Evolutionary conservation across 1,284 basidiomycete species (phyloP).

Genomic region (Stygiomarasmius scandens): DNA sequence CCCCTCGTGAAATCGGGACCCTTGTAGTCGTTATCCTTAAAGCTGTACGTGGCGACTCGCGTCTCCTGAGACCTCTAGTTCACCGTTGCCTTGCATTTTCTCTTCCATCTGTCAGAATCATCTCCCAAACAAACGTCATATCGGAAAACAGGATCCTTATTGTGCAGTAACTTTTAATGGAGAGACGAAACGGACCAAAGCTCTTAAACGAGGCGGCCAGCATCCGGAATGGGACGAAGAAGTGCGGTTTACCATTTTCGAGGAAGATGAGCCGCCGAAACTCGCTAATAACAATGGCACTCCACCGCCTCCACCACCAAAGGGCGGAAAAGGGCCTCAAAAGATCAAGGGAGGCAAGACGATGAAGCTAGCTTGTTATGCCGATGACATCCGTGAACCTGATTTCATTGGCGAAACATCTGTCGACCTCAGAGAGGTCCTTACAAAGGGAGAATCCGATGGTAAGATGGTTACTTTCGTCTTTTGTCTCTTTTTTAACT

Average conservation of each 20-base stretch:
- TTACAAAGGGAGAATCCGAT: conserved; percentile 96
- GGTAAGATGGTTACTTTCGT: conserved; percentile 54
- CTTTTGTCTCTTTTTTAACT: conserved; percentile 12
- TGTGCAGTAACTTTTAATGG: conserved; percentile 80
- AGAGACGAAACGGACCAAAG: conserved; percentile 83
- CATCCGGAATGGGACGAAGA: conserved; percentile 99
- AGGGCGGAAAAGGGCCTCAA: conserved; percentile 49
- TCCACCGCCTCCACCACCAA: conserved; percentile 66
- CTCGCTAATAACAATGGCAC: conserved; percentile 48
- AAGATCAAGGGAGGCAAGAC: conserved; percentile 74
- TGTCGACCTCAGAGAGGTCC: conserved; percentile 87
- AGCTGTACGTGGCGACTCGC: conserved; percentile 68
- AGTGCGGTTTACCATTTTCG: conserved; percentile 88
- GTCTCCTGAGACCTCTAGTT: conserved; percentile 22
- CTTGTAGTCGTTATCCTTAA: conserved; percentile 94
- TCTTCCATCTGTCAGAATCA: conserved; percentile 63
- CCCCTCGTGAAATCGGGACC: conserved; percentile 84
- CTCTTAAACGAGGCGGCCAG: conserved; percentile 95
- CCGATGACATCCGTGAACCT: conserved; percentile 94
- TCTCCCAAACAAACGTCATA: conserved; percentile 90
- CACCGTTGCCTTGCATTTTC: conserved; percentile 5
- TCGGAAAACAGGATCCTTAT: conserved; percentile 98
- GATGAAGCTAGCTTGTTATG: conserved; percentile 88
- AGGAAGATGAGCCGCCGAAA: conserved; percentile 33
- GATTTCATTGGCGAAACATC: conserved; percentile 92